Percentiles rank a stretch among this genome's conserved stretches.
phyloP scores from a whole-genome alignment of 495 filamentous ascomycete genomes.

The Sordaria brevicollis region DNA sequence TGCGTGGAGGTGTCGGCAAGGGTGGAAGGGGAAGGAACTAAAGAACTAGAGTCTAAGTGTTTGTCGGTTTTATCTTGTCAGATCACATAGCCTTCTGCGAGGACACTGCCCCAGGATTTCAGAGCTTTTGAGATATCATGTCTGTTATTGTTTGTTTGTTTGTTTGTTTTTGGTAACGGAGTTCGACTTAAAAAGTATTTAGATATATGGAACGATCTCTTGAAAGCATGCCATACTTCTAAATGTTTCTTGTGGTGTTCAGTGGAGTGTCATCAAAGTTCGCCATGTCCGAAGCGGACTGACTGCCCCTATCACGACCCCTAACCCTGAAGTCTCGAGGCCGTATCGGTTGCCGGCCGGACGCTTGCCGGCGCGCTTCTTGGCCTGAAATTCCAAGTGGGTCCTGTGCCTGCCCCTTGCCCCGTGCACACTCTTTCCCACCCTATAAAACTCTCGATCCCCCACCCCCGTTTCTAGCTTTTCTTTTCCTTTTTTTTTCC shows the following conservation, averaged over 20 bases:
- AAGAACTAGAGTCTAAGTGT: not conserved
- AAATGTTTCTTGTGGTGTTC: not conserved
- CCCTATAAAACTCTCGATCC: not conserved
- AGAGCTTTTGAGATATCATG: not conserved
- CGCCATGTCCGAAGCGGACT: not conserved
- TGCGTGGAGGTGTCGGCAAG: not conserved
- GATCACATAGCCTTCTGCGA: not conserved
- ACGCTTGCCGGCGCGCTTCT: not conserved
- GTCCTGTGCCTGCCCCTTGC: not conserved
- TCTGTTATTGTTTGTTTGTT: not conserved
- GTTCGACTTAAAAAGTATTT: not conserved
- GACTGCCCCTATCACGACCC: not conserved
- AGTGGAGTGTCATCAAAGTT: not conserved
- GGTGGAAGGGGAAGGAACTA: not conserved
- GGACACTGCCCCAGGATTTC: not conserved
- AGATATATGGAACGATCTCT: not conserved
- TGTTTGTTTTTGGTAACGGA: not conserved
- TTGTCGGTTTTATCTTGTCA: not conserved
- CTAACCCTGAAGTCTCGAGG: not conserved
- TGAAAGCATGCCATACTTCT: not conserved
- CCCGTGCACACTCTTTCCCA: not conserved
- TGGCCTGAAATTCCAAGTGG: not conserved
- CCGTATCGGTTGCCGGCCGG: not conserved
- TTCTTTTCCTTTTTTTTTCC: constrained; percentile 20
- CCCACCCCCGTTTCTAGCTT: not conserved